Conservation (phyloP, 2,329 filamentous ascomycete genomes). For the Aspergillus fumigatus region DNA sequence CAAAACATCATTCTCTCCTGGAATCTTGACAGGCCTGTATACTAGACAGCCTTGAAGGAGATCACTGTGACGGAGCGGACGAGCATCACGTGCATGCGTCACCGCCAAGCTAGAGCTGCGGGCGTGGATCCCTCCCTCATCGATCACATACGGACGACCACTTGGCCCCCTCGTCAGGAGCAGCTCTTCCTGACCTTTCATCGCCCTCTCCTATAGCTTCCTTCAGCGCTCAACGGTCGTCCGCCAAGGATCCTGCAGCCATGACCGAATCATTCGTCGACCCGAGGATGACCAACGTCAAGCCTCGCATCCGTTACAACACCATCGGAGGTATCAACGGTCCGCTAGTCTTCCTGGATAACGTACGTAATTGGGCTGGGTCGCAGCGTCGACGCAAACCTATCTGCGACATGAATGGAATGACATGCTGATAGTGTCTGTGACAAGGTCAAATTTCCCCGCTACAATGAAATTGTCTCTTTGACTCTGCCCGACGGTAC, state of each 20-base stretch:
- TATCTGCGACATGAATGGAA: not conserved
- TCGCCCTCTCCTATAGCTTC: constrained; percentile 11
- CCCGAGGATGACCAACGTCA: constrained; percentile 50
- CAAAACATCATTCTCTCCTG: not conserved
- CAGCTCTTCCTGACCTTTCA: constrained; percentile 5
- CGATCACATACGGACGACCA: constrained; percentile 2
- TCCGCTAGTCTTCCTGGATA: constrained; percentile 93
- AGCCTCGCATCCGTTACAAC: constrained; percentile 85
- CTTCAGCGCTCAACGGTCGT: constrained; percentile 7
- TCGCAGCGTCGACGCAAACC: not conserved
- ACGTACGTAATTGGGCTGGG: constrained; percentile 55
- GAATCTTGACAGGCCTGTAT: not conserved
- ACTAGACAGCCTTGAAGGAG: not conserved
- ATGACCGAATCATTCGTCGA: constrained; percentile 41
- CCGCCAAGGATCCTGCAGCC: constrained; percentile 18
- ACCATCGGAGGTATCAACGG: constrained; percentile 98
- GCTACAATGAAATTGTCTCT: constrained; percentile 96
- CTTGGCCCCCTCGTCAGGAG: constrained; percentile 4
- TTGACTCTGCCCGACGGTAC: constrained; percentile 94
- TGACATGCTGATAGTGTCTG: constrained; percentile 13
- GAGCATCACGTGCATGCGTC: constrained; percentile 4
- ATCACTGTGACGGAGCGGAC: not conserved
- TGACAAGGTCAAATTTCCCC: constrained; percentile 86
- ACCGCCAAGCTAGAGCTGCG: constrained; percentile 1
- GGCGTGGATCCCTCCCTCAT: not conserved